Conservation (phyloP, 1,139 yeast species). For the Candida gigantensis region DNA sequence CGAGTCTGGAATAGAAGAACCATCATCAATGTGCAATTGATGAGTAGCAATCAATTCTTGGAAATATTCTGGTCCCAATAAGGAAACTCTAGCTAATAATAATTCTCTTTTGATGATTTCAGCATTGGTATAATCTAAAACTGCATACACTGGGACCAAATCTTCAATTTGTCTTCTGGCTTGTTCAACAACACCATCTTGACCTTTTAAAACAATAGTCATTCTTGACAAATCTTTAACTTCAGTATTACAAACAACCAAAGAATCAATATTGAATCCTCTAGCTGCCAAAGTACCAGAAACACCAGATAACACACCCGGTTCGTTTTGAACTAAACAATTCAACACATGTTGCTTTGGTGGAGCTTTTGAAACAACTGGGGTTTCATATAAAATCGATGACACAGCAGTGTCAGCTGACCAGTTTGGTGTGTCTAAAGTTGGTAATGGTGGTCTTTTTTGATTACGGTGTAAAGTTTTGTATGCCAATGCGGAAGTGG, state of each 20-base stretch:
- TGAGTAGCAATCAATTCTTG: conserved; percentile 92
- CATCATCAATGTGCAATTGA: conserved; percentile 48
- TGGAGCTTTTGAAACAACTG: conserved; percentile 68
- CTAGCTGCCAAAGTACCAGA: conserved; percentile 97
- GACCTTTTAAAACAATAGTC: conserved; percentile 94
- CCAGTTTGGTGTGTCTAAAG: conserved; percentile 94
- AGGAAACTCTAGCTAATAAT: conserved; percentile 84
- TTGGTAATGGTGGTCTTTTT: conserved; percentile 88
- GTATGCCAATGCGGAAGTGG: conserved; percentile 95
- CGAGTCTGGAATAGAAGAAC: conserved; percentile 46
- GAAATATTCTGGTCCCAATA: conserved; percentile 95
- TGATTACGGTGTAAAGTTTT: conserved; percentile 86
- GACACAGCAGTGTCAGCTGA: conserved; percentile 95
- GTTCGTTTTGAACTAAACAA: conserved; percentile 97
- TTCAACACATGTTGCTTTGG: conserved; percentile 85
- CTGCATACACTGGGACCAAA: conserved; percentile 97
- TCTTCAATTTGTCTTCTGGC: conserved; percentile 99
- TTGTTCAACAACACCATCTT: conserved; percentile 95
- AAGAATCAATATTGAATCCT: conserved; percentile 96
- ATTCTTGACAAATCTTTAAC: conserved; percentile 93
- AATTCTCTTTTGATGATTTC: conserved; percentile 90
- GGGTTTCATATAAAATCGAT: conserved; percentile 92
- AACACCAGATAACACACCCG: conserved; percentile 92
- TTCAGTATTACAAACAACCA: conserved; percentile 95
- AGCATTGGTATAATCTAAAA: conserved; percentile 87